Conservation (phyloP, 2,329 filamentous ascomycete species). For the Aspergillus chevalieri region DNA sequence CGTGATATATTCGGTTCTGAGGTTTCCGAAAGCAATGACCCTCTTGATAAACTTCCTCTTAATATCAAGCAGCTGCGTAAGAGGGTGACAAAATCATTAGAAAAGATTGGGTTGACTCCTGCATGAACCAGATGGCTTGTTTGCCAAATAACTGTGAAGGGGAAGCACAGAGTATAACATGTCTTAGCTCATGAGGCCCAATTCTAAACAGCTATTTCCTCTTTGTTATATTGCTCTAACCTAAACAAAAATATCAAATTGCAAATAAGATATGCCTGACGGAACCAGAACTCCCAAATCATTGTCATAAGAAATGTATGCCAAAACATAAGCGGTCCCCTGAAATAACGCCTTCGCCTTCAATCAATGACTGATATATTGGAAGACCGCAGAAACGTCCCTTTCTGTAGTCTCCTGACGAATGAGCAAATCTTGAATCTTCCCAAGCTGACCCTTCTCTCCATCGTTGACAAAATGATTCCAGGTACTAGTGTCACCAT, state of each 20-base stretch:
- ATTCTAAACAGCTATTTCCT: neutral
- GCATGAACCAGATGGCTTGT: no score
- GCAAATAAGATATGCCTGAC: neutral
- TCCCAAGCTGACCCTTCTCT: conserved; percentile 58
- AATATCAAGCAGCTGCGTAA: no score
- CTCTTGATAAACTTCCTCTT: no score
- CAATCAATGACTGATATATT: conserved; percentile 85
- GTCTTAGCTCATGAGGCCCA: no score
- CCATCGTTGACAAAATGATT: conserved; percentile 88
- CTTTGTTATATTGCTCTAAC: no score
- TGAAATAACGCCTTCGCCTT: neutral
- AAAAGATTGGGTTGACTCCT: no score
- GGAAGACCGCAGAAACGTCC: conserved; percentile 90
- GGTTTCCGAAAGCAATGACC: no score
- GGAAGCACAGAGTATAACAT: no score
- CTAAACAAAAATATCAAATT: neutral
- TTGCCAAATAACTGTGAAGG: no score
- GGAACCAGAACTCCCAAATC: neutral
- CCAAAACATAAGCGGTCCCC: neutral
- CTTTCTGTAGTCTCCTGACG: conserved; percentile 74
- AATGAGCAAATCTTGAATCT: conserved; percentile 85
- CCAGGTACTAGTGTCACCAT: conserved; percentile 98
- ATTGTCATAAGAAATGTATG: neutral
- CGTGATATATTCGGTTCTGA: no score
- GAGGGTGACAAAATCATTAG: no score